These are phyloP conservation scores for Cryptomeria japonica DNA, from an alignment of 75 land plant species.

Conservation along the genomic window DNA sequence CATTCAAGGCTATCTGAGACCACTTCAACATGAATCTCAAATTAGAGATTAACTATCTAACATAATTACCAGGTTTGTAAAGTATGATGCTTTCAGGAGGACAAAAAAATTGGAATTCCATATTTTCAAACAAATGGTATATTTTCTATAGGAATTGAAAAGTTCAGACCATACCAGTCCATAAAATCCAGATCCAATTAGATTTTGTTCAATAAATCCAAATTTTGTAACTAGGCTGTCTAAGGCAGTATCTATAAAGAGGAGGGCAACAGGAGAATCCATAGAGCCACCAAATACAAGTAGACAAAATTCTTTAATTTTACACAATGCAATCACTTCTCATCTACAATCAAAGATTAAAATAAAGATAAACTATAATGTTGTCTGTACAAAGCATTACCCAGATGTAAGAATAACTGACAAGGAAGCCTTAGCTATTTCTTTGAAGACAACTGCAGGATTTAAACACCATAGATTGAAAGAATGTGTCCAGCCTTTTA, in stretches of 20 bases:
- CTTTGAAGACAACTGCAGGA: constrained; percentile 91
- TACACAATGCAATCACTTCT: background rate
- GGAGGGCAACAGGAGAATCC: background rate
- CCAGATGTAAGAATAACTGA: constrained; percentile 94
- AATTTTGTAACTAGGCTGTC: too few relatives aligned
- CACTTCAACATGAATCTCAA: background rate
- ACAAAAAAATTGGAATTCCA: too few relatives aligned
- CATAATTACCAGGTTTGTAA: too few relatives aligned
- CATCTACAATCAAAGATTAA: background rate
- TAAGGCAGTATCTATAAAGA: background rate
- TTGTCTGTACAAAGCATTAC: constrained; percentile 29
- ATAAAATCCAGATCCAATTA: too few relatives aligned
- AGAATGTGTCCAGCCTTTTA: constrained; percentile 44
- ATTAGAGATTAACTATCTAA: background rate
- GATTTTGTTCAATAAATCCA: too few relatives aligned
- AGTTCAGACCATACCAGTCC: too few relatives aligned
- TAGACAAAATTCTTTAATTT: background rate
- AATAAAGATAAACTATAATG: background rate
- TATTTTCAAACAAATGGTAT: too few relatives aligned
- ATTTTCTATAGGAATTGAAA: too few relatives aligned
- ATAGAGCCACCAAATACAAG: background rate
- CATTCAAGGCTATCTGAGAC: background rate
- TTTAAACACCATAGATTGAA: constrained; percentile 90
- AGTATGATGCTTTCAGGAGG: too few relatives aligned
- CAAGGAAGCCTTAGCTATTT: constrained; percentile 61